Base-by-base conservation (phyloP, 441 rosid species). In the Croton laevigatus region DNA sequence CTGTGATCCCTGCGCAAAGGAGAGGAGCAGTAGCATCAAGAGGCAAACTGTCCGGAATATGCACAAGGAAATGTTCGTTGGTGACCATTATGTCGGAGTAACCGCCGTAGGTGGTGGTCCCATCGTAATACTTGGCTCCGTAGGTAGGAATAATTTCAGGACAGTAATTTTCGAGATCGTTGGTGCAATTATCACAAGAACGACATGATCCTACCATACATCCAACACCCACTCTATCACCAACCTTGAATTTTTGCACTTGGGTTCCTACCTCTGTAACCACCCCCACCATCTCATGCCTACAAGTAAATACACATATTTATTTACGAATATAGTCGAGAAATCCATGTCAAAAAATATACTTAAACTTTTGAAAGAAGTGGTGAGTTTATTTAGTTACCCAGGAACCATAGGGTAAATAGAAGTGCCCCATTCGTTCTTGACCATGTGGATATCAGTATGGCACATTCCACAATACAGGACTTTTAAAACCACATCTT, bases 1-100 rank as follows among this genome's bases (percentile, higher is more conserved):
- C 85, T 0, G 91, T 81, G 66, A 85, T 83, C 32, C 91, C 86
- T 0, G 89, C 86, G 17, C 89, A 87, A 1, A 83, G 81, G 7
- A 87, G 74, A 9, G 91, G 88, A 0, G 89, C 84, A 4, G 67
- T 75, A 0, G 72, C 83, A 71, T 83, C 89, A 1, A 80, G 78
- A 4, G 86, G 78, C 44, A 80, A 10, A 38, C 44, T 53, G 1
- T 82, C 83, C 0, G 89, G 91, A 19, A 85, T 71, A 1, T 67
- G 75, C 12, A 87, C 71, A 1, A 81, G 38, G 48, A 76, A 84
- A 32, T 77, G 80, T 65, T 85, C 84, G 8, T 84, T 71, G 5
- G 73, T 63, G 0, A 87, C 83, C 83, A 87, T 79, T 0, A 6
- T 54, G 58, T 87, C 72, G 0, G 87, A 84, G 51, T 68, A 87